Base-by-base conservation (phyloP, 2,329 filamentous ascomycete species). In the Zasmidium cellare region DNA sequence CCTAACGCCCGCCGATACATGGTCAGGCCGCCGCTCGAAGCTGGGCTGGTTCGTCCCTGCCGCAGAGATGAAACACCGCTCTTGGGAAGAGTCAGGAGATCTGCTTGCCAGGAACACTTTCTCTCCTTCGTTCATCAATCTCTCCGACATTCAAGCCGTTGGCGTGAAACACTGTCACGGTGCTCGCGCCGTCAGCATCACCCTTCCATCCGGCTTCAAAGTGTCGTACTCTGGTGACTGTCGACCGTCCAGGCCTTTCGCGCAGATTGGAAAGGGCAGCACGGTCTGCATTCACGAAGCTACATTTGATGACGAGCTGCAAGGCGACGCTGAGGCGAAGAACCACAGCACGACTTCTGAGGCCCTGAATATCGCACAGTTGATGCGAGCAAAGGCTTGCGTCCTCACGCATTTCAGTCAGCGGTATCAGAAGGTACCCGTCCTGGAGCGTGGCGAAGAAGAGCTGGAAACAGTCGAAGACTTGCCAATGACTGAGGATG, bases 371-470 rank as follows among this genome's bases (percentile, higher is more conserved):
- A 83, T 97, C 2, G 93, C 88, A 1, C 81, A 83, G 12, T 76
- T 80, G 47, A 99, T 99, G 94, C 75, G 83, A 24, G 94, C 92
- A 0, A 84, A 87, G 63, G 82, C 90, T 16, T 87, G 94, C 16
- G 77, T 99, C 55, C 81, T 99, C 50, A 99, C 94, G 7, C 94
- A 99, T 74, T 99, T 99, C 76, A 92, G 88, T 55, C 94, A 99
- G 77, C 83, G 94, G 7, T 99, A 99, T 74, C 88, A 91, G 68
- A 93, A 93, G 75, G 79, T 85, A 31, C 86, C 83, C 1, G 77
- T 81, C 2, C 73, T 84, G 3, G 79, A 83, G 58, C 70, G 71
- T 22, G 66, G 63, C 1, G 74, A 71, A 41, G 58, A 62, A 61
- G 75, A 68, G 31, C 67, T 64, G 9, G 54, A 56, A 9, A 69